Conservation (phyloP, 306 rosid species). For the Sindora glabra region DNA sequence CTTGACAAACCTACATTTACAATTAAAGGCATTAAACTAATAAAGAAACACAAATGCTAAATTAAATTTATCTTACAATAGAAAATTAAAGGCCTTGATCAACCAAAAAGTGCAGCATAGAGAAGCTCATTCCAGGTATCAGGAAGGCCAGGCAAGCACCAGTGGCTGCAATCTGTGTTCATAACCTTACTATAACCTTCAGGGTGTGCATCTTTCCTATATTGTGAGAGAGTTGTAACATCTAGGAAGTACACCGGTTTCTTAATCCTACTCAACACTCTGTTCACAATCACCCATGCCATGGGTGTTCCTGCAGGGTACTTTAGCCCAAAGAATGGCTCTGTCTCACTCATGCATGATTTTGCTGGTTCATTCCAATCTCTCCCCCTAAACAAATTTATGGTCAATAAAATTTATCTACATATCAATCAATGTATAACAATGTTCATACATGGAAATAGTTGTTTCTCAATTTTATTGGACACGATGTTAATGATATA, state of each 20-base stretch:
- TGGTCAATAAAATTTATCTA: too few species aligned
- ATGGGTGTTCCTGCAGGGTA: slow-evolving; percentile 82
- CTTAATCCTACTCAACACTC: slow-evolving; percentile 52
- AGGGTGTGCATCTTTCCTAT: slow-evolving; percentile 86
- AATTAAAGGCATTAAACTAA: too few species aligned
- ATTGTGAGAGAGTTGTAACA: slow-evolving; percentile 67
- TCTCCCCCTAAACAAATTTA: slow-evolving; percentile 47
- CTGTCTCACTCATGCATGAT: slow-evolving; percentile 58
- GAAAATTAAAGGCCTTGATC: slow-evolving; percentile 28
- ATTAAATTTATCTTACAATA: slow-evolving; percentile 18
- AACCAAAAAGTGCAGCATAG: slow-evolving; percentile 50
- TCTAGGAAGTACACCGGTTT: slow-evolving; percentile 75
- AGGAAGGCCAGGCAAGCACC: slow-evolving; percentile 96
- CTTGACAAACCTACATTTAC: slow-evolving; percentile 24
- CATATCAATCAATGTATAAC: too few species aligned
- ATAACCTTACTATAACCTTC: slow-evolving; percentile 49
- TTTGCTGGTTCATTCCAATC: slow-evolving; percentile 79
- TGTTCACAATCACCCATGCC: slow-evolving; percentile 78
- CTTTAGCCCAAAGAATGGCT: slow-evolving; percentile 58
- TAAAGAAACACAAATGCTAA: slow-evolving; percentile 21
- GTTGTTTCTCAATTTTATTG: too few species aligned
- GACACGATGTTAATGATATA: too few species aligned
- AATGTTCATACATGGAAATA: too few species aligned
- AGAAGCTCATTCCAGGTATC: slow-evolving; percentile 93
- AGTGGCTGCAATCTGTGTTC: slow-evolving; percentile 78